These are phyloP conservation scores for Neltuma alba DNA, from an alignment of 306 rosid genomes.

Conservation along the genomic window DNA sequence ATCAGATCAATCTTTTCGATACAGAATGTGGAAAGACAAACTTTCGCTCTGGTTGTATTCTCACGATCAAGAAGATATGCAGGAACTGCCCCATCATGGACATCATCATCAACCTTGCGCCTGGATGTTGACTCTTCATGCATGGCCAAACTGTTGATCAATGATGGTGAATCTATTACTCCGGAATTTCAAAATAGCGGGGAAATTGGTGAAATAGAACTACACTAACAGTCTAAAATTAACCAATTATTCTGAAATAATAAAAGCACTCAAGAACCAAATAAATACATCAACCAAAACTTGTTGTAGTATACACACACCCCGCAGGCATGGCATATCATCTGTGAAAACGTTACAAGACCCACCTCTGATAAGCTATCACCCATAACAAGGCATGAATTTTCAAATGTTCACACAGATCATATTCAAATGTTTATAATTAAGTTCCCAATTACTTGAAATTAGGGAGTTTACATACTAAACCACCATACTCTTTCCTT, in stretches of 20 bases:
- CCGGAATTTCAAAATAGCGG: not conserved
- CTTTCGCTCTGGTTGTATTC: constrained; percentile 78
- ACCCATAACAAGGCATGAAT: not conserved
- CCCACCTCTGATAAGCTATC: not conserved
- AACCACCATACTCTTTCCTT: not conserved
- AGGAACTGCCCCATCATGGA: constrained; percentile 82
- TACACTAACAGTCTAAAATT: not conserved
- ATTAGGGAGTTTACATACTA: not conserved
- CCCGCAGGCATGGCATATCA: not conserved
- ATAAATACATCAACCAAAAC: not conserved
- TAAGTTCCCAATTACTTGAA: not conserved
- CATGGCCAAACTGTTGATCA: constrained; percentile 65
- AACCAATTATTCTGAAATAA: not conserved
- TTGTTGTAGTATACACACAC: not conserved
- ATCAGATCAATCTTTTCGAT: not conserved
- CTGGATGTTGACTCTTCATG: constrained; percentile 84
- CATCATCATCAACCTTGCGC: constrained; percentile 86
- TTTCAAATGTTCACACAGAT: not conserved
- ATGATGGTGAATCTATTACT: not conserved
- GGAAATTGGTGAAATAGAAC: not conserved
- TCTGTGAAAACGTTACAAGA: not conserved
- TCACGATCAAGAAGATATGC: constrained; percentile 91
- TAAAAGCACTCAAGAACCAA: not conserved
- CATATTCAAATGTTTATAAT: constrained; percentile 1
- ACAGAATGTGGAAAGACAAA: constrained; percentile 17